Evolutionary conservation across 163 green algal species (phyloP), one percentile per base, ranked within the genome.

Genomic region (Coccomyxa subellipsoidea): DNA sequence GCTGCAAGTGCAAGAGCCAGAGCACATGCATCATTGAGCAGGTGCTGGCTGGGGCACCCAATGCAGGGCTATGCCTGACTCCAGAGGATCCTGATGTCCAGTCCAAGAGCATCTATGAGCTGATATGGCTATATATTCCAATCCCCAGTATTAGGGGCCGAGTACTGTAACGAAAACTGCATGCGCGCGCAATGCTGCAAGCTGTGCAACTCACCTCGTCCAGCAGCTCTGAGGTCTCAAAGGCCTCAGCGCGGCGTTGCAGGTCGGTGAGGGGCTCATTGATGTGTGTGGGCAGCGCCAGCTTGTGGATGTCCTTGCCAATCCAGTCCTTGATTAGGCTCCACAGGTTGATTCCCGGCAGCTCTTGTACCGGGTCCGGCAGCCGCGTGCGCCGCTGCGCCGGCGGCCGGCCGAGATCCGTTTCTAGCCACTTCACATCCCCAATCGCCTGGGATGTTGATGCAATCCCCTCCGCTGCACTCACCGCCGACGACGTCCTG

Each of bases 321-420:
- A 73, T 73, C 66, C 66, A 73, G 66, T 73, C 66, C 66, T 73
- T 73, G 66, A 96, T 95, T 39, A 96, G 90, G 29, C 73, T 85
- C 92, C 27, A 73, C 29, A 73, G 27, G 27, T 73, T 73, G 66
- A 73, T 73, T 18, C 29, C n/a, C 21, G 66, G 66, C n/a, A 73
- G 66, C 66, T 73, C n/a, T 23, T 73, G 66, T 73, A 59, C 47
- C 21, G 47, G 47, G 4, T 59, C 47, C 1, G 47, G 47, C 47
- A 59, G 5, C 15, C 47, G 47, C 3, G 47, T 21, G 47, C 47
- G 47, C 47, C 47, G 47, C 47, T 59, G 47, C 5, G 4, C 47
- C 23, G 47, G 47, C 47, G 47, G 47, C 47, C 47, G 47, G 21
- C 47, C 47, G 15, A 59, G 3, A 8, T 59, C 47, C 5, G 47